These are phyloP conservation scores for Aspergillus neoniger DNA, from an alignment of 2,329 filamentous ascomycete genomes.

Conservation along the genomic window DNA sequence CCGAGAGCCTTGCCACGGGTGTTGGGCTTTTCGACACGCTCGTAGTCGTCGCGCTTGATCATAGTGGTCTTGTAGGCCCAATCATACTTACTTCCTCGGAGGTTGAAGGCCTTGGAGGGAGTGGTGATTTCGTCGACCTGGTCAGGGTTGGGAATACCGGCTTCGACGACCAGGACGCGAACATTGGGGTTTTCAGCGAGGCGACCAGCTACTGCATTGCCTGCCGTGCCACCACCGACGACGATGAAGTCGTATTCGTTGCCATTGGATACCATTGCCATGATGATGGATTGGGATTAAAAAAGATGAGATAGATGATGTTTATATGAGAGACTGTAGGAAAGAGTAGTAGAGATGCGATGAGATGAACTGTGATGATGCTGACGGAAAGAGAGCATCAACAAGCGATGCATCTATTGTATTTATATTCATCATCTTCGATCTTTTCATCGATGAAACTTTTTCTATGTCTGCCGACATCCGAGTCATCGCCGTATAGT, in stretches of 20 bases:
- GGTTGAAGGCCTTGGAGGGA: constrained; percentile 57
- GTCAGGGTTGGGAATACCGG: constrained; percentile 48
- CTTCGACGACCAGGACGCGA: constrained; percentile 40
- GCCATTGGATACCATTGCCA: constrained; percentile 16
- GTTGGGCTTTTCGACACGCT: constrained; percentile 64
- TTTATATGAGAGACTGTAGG: not conserved
- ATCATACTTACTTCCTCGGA: constrained; percentile 60
- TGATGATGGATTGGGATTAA: not conserved
- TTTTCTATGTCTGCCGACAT: not conserved
- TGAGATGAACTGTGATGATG: not conserved
- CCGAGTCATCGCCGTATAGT: not conserved
- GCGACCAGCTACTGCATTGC: constrained; percentile 50
- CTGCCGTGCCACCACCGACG: constrained; percentile 41
- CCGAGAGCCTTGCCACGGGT: constrained; percentile 62
- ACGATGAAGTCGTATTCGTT: constrained; percentile 33
- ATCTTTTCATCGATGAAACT: not conserved
- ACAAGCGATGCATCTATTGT: not conserved
- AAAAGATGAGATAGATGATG: not conserved
- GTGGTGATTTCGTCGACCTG: constrained; percentile 58
- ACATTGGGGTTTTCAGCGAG: constrained; percentile 55
- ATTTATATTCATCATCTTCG: not conserved
- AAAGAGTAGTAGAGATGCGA: not conserved
- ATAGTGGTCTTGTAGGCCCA: constrained; percentile 65
- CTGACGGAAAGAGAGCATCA: not conserved
- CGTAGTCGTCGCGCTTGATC: constrained; percentile 58